Base-by-base conservation (phyloP, 129 eudicot genomes). In the Lonicera japonica region DNA sequence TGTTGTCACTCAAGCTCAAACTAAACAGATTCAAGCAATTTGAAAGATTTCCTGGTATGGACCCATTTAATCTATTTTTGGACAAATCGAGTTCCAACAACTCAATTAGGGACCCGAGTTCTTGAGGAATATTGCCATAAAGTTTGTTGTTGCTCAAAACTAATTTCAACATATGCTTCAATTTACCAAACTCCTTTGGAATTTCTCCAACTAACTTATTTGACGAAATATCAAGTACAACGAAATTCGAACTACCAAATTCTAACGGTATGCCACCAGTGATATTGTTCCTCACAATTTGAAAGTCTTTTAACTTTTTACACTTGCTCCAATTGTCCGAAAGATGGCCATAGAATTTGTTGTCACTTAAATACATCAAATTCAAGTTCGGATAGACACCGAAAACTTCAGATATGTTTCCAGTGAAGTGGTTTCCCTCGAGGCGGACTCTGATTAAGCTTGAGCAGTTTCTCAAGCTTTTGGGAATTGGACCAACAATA, bases 351-450 rank as follows among this genome's bases (percentile, higher is more conserved):
- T 60, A 23, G 36, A 79, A 74, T 0, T 63, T 65, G 43, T 79
- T 79, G 46, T 74, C 17, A 47, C 70, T 69, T 9, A 70, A 7
- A 56, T 73, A 59, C 25, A 73, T 25, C 46, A 19, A 56, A 40
- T 38, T 23, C 23, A 80, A 21, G n/a, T 68, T 41, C 41, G 79
- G 84, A 58, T 79, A 74, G 16, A 70, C 66, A n/a, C 84, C 73
- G 55, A 79, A 70, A 14, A 46, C 68, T 60, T 68, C 70, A 0
- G 75, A 45, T 25, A 80, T 6, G 29, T 75, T 69, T 22, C 77
- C 85, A 34, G 52, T 53, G 5, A 80, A 36, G 7, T 41, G 56
- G 52, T 80, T 80, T 8, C 16, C 5, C 0, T 80, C 65, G 14
- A 75, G 57, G 8, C 57, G 50, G 9, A 69, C 72, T 69, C 81